phyloP scores from a whole-genome alignment of 306 rosid species.

The Quercus agrifolia region DNA sequence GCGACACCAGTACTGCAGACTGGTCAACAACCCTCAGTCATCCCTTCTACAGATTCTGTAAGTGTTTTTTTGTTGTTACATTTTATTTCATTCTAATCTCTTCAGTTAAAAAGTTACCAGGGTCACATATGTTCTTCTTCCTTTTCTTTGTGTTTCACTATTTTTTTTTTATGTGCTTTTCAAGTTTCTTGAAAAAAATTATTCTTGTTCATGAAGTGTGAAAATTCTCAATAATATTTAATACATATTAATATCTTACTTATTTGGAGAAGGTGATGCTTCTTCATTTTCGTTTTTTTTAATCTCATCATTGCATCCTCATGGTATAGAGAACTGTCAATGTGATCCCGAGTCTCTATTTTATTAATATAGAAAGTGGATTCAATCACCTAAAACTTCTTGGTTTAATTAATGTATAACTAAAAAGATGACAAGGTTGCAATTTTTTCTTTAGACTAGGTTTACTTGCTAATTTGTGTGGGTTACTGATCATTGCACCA shows the following conservation, averaged over 20 bases:
- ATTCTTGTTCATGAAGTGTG: neutral
- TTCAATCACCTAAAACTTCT: no score
- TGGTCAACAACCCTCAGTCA: slow-evolving; percentile 54
- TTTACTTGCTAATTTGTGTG: neutral
- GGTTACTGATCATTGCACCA: neutral
- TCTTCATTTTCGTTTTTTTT: slow-evolving; percentile 4
- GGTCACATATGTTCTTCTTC: neutral
- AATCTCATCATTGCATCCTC: neutral
- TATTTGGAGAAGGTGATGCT: neutral
- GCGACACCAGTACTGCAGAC: slow-evolving; percentile 51
- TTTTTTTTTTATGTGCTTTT: slow-evolving; percentile 8
- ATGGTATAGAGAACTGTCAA: slow-evolving; percentile 8
- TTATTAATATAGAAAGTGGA: neutral
- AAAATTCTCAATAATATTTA: neutral
- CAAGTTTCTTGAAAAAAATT: neutral
- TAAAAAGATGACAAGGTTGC: no score
- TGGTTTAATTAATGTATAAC: no score
- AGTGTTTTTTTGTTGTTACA: slow-evolving; percentile 9
- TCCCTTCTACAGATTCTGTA: slow-evolving; percentile 50
- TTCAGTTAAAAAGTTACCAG: no score
- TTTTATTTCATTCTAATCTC: no score
- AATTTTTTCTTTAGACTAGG: no score
- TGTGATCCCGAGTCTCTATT: neutral
- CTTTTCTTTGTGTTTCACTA: neutral
- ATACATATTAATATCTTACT: neutral